A percentile compares a stretch with the other conserved stretches of the same genome.
phyloP scores from a whole-genome alignment of 441 rosid genomes.

The Corymbia citriodora region DNA sequence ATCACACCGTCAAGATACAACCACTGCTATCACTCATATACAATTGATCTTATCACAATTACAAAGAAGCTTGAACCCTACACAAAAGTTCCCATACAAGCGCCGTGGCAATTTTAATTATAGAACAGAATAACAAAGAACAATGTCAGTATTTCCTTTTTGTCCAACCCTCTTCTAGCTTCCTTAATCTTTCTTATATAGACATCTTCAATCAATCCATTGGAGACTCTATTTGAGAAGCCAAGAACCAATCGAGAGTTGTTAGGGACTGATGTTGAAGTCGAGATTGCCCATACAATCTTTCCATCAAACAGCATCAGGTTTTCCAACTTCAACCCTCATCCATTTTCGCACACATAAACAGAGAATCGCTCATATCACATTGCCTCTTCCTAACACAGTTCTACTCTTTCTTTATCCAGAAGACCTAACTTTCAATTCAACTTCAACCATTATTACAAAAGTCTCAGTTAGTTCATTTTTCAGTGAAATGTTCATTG shows the following conservation, averaged over 20 bases:
- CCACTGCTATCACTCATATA: background rate
- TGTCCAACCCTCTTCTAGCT: background rate
- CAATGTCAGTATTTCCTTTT: background rate
- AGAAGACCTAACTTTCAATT: too few species aligned
- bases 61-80: background rate
- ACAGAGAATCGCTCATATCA: too few species aligned
- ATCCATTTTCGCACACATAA: too few species aligned
- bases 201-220: background rate
- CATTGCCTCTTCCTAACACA: too few species aligned
- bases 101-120: background rate
- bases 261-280: background rate
- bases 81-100: background rate
- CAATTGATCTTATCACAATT: background rate
- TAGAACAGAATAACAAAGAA: background rate
- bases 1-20: background rate
- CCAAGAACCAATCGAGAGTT: background rate
- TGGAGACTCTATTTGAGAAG: background rate
- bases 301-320: background rate
- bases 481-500: too few species aligned
- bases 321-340: background rate
- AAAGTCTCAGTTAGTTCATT: too few species aligned
- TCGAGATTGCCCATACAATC: background rate
- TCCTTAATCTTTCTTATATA: background rate
- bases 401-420: too few species aligned
- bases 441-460: too few species aligned